phyloP scores from a whole-genome alignment of 2,329 filamentous ascomycete species.

The Trichophyton rubrum region DNA sequence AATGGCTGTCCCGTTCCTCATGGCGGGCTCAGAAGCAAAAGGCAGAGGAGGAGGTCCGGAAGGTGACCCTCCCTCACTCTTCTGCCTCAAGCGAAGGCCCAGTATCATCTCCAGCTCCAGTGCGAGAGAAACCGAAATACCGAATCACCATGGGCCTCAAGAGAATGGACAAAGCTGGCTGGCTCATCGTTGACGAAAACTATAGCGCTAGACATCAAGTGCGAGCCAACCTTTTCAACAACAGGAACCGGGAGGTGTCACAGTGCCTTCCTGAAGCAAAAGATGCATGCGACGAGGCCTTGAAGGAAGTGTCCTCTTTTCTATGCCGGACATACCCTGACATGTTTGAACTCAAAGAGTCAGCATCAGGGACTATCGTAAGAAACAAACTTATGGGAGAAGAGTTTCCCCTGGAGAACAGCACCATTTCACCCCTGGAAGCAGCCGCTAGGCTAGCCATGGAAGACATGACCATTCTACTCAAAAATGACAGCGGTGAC shows the following conservation, averaged over 20 bases:
- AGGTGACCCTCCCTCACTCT: neutral
- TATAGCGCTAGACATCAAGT: constrained; percentile 35
- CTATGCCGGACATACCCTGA: constrained; percentile 34
- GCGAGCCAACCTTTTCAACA: constrained; percentile 30
- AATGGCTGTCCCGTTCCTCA: neutral
- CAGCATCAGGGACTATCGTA: constrained; percentile 21
- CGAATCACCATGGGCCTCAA: constrained; percentile 38
- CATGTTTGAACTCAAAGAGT: constrained; percentile 28
- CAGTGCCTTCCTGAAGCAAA: constrained; percentile 35
- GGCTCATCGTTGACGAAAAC: constrained; percentile 38
- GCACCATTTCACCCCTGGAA: constrained; percentile 36
- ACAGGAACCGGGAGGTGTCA: constrained; percentile 31
- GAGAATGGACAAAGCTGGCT: constrained; percentile 35
- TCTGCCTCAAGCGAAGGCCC: neutral
- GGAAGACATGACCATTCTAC: constrained; percentile 42
- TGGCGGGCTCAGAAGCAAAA: neutral
- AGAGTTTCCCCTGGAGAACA: constrained; percentile 24
- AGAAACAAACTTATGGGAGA: constrained; percentile 36
- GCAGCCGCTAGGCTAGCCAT: constrained; percentile 38
- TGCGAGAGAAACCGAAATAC: constrained; percentile 17
- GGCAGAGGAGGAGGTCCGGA: neutral
- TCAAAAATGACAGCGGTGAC: constrained; percentile 34
- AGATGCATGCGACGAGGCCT: constrained; percentile 36
- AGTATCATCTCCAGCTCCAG: neutral
- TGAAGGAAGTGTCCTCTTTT: constrained; percentile 36